Percentiles rank a stretch among this genome's conserved stretches.
These are phyloP conservation scores for Kodamaea suecica DNA, from an alignment of 1,139 yeast genomes.

Conservation along the genomic window DNA sequence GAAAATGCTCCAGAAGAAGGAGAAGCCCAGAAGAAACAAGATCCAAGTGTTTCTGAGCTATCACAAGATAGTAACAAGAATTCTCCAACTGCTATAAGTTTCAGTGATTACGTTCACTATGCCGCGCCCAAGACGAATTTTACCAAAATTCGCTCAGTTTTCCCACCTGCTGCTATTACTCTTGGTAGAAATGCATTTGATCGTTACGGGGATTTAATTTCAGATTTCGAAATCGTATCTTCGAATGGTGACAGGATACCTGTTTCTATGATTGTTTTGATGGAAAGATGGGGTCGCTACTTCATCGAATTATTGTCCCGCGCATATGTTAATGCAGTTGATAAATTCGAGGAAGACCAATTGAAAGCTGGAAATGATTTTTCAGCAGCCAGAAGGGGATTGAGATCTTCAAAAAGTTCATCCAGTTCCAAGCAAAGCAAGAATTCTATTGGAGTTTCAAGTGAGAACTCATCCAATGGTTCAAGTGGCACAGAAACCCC, in stretches of 20 bases:
- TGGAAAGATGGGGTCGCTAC: constrained; percentile 74
- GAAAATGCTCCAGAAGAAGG: constrained; percentile 12
- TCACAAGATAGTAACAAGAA: constrained; percentile 14
- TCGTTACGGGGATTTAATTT: constrained; percentile 57
- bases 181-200: constrained; percentile 73
- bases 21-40: constrained; percentile 10
- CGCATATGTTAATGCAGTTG: constrained; percentile 60
- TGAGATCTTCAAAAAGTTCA: constrained; percentile 11
- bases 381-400: constrained; percentile 4
- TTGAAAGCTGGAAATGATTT: constrained; percentile 1
- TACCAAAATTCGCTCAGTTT: constrained; percentile 63
- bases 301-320: constrained; percentile 59
- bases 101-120: constrained; percentile 72
- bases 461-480: neutral
- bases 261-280: constrained; percentile 54
- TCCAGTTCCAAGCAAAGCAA: constrained; percentile 5
- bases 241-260: constrained; percentile 65
- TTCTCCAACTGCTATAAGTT: constrained; percentile 33
- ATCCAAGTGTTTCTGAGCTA: constrained; percentile 17
- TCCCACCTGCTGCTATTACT: constrained; percentile 74
- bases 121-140: constrained; percentile 68
- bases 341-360: constrained; percentile 42
- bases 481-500: neutral
- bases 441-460: neutral
- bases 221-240: constrained; percentile 70